phyloP scores from a whole-genome alignment of 2,329 filamentous ascomycete genomes.

The Thyridium curvatum region DNA sequence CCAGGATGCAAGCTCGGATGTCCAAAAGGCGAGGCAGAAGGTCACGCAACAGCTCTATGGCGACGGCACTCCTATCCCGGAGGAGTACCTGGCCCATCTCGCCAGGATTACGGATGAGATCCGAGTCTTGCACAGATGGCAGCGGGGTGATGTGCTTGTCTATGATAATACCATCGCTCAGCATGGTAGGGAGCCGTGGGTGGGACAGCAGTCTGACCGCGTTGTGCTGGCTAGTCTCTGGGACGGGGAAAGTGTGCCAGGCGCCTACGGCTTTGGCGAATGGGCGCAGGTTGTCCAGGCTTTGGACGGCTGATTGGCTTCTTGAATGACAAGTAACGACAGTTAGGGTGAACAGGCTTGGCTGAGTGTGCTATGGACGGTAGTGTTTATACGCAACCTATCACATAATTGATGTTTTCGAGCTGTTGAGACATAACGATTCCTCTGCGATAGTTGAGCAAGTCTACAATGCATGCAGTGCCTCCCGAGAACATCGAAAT shows the following conservation, averaged over 20 bases:
- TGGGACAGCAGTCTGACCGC: slow-evolving; percentile 36
- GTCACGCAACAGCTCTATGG: slow-evolving; percentile 17
- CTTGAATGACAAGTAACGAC: too few species aligned
- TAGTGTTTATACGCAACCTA: too few species aligned
- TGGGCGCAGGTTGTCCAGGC: slow-evolving; percentile 42
- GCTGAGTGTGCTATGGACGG: too few species aligned
- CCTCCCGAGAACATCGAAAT: too few species aligned
- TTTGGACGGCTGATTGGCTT: slow-evolving; percentile 7
- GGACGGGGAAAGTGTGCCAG: slow-evolving; percentile 35
- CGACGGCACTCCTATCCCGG: slow-evolving; percentile 14
- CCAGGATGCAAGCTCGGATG: slow-evolving; percentile 3
- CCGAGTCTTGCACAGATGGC: slow-evolving; percentile 39
- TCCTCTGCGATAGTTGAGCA: too few species aligned
- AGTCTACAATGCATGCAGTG: too few species aligned
- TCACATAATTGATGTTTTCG: too few species aligned
- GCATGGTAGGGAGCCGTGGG: slow-evolving; percentile 41
- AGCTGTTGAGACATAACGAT: too few species aligned
- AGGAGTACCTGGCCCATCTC: slow-evolving; percentile 16
- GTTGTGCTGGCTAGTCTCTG: slow-evolving; percentile 40
- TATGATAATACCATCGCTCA: slow-evolving; percentile 42
- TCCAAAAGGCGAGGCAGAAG: slow-evolving; percentile 10
- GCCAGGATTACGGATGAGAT: slow-evolving; percentile 41
- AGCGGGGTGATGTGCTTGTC: slow-evolving; percentile 38
- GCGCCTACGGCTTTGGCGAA: slow-evolving; percentile 30
- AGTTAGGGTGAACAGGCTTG: too few species aligned